Percentiles rank a stretch among this genome's conserved stretches.
Evolutionary conservation across 257 asterid genomes (phyloP).

Genomic region (Penstemon davidsonii): DNA sequence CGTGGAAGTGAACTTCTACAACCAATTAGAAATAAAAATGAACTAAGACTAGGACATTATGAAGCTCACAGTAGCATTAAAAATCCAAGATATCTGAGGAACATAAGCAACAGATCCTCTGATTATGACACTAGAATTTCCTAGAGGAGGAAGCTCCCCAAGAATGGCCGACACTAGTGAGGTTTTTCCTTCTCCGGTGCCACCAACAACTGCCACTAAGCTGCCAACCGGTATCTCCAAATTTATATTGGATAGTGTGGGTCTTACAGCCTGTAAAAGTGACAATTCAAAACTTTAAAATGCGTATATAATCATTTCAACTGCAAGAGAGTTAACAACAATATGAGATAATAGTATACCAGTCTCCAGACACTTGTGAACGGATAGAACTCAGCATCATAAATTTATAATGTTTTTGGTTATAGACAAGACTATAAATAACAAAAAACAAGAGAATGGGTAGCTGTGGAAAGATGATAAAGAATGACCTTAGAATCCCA

Average conservation of each 20-base stretch:
- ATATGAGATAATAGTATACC: conserved; percentile 16
- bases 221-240: conserved; percentile 81
- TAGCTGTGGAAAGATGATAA: conserved; percentile 4
- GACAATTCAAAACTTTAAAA: conserved; percentile 11
- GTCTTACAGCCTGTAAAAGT: conserved; percentile 59
- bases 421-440: not conserved
- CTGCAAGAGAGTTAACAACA: conserved; percentile 15
- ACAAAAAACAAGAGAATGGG: not conserved
- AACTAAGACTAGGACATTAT: conserved; percentile 14
- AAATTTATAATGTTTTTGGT: conserved; percentile 2
- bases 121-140: conserved; percentile 61
- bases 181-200: conserved; percentile 97
- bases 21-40: conserved; percentile 4
- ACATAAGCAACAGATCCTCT: conserved; percentile 90
- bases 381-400: conserved; percentile 2
- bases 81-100: conserved; percentile 95
- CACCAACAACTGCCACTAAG: conserved; percentile 83
- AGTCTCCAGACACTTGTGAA: not conserved
- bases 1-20: not conserved
- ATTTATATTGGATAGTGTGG: conserved; percentile 71
- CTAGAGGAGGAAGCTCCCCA: conserved; percentile 79
- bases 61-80: conserved; percentile 83
- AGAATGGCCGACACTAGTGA: conserved; percentile 86
- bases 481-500: conserved; percentile 80
- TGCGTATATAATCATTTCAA: conserved; percentile 15